Percentiles rank a stretch among this genome's conserved stretches.
phyloP scores from a whole-genome alignment of 257 asterid genomes.

The Solanum gracilifrons region DNA sequence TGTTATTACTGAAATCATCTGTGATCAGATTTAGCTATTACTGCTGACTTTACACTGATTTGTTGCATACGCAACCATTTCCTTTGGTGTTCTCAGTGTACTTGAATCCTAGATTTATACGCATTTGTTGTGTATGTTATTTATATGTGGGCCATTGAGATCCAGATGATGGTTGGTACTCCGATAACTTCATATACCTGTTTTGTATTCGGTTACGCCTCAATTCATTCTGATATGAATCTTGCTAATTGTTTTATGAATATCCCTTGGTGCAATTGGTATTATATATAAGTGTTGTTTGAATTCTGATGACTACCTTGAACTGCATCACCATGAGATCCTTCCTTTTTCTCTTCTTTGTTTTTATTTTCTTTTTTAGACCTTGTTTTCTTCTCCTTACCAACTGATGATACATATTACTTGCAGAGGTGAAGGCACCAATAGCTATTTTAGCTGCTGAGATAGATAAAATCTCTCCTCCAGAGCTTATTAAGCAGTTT shows the following conservation, averaged over 20 bases:
- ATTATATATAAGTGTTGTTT: neutral
- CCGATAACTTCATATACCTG: neutral
- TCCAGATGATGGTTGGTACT: neutral
- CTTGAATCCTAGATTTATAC: neutral
- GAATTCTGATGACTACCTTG: neutral
- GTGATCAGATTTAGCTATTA: neutral
- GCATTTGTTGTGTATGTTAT: neutral
- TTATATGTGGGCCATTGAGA: neutral
- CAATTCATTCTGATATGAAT: neutral
- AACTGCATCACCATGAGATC: neutral
- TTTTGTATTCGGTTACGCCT: neutral
- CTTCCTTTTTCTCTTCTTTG: neutral
- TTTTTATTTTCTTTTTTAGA: neutral
- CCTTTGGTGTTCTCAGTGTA: neutral
- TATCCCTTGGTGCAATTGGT: neutral
- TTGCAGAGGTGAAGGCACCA: constrained; percentile 43
- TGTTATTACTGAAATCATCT: neutral
- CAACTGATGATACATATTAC: neutral
- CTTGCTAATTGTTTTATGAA: neutral
- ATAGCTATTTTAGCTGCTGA: constrained; percentile 55
- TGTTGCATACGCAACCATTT: neutral
- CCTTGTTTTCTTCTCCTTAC: neutral
- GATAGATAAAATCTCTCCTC: constrained; percentile 36
- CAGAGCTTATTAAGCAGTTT: constrained; percentile 34
- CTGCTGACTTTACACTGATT: neutral